These are phyloP conservation scores for Lachancea dasiensis DNA, from an alignment of 805 yeast species.

Conservation along the genomic window DNA sequence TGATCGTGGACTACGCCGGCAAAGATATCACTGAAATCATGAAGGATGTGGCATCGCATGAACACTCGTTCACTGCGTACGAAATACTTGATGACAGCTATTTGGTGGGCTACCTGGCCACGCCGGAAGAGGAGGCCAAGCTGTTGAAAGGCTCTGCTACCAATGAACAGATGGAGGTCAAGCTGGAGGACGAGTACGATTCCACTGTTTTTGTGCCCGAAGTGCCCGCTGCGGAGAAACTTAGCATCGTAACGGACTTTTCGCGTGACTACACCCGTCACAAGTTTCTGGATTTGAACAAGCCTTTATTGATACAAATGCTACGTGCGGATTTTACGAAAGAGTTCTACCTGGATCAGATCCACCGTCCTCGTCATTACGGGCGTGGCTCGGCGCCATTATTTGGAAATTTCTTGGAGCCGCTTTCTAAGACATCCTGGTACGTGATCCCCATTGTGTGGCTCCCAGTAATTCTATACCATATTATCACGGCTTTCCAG, in stretches of 20 bases:
- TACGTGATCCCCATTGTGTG: conserved; percentile 83
- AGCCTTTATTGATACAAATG: conserved; percentile 79
- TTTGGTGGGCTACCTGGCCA: conserved; percentile 78
- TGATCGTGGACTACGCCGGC: conserved; percentile 69
- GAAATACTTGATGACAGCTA: conserved; percentile 79
- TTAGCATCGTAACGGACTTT: conserved; percentile 76
- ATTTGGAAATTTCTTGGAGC: conserved; percentile 93
- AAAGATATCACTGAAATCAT: conserved; percentile 67
- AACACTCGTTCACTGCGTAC: conserved; percentile 79
- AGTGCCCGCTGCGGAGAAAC: conserved; percentile 65
- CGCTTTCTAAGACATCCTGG: conserved; percentile 89
- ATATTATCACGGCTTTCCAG: conserved; percentile 53
- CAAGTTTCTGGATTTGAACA: conserved; percentile 77
- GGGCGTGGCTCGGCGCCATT: conserved; percentile 95
- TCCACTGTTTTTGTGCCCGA: conserved; percentile 50
- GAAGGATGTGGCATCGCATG: conserved; percentile 48
- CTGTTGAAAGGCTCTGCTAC: conserved; percentile 51
- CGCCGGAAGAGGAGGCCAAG: conserved; percentile 68
- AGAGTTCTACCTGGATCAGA: conserved; percentile 90
- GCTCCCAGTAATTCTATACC: conserved; percentile 71
- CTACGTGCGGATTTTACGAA: conserved; percentile 68
- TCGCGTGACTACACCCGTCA: conserved; percentile 65
- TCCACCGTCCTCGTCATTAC: conserved; percentile 96
- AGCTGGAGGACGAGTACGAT: conserved; percentile 40
- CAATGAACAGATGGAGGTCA: conserved; percentile 49